Evolutionary conservation across 768 basidiomycete species (phyloP).

Genomic region (Termitomyces sp.): DNA sequence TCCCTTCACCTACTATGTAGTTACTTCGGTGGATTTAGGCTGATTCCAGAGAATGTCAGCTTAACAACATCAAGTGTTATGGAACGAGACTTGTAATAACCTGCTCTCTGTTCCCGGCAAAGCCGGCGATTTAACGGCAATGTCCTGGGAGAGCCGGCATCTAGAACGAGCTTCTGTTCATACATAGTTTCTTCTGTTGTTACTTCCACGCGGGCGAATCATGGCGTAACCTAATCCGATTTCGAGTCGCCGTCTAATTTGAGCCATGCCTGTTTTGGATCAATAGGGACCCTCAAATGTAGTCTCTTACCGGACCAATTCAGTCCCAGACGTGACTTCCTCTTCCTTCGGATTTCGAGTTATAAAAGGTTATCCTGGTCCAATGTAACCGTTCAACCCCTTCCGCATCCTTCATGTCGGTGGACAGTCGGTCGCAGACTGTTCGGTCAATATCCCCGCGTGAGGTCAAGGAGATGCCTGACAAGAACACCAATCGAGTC

Average conservation of each 20-base stretch:
- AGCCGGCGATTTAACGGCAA: conserved; percentile 4
- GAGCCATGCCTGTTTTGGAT: conserved; percentile 1
- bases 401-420: conserved; percentile 1
- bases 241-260: conserved; percentile 1
- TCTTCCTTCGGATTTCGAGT: conserved; percentile 1
- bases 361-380: conserved; percentile 1
- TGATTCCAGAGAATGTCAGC: neutral
- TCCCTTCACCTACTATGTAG: neutral
- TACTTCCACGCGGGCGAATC: conserved; percentile 8
- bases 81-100: no score
- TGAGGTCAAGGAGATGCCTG: neutral
- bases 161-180: neutral
- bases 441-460: neutral
- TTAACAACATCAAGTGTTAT: neutral
- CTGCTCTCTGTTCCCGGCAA: neutral
- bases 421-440: conserved; percentile 5
- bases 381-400: neutral
- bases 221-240: conserved; percentile 1
- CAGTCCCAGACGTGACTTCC: conserved; percentile 1
- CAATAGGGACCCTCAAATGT: neutral
- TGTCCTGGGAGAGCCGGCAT: neutral
- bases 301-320: neutral
- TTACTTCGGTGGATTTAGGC: neutral
- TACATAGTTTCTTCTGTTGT: neutral
- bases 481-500: neutral